A percentile compares a stretch with the other conserved stretches of the same genome.
Evolutionary conservation across 768 basidiomycete species (phyloP).

Genomic region (Naganishia friedmannii): DNA sequence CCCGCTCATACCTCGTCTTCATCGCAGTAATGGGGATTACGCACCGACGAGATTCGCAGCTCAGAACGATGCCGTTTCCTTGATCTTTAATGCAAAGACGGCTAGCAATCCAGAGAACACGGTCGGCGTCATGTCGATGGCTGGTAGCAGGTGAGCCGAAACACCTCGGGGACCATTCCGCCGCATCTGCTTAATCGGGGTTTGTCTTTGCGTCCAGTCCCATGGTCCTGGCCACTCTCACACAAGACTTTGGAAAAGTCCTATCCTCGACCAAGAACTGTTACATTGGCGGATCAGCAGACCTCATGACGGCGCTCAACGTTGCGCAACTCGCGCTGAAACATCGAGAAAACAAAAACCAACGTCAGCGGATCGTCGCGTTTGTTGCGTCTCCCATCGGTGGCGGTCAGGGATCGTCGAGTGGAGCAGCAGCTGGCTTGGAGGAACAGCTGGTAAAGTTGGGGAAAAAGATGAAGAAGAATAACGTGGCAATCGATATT

Average conservation of each 20-base stretch:
- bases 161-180: no score
- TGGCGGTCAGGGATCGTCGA: background rate
- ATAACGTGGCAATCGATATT: slow-evolving; percentile 93
- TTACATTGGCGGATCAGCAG: slow-evolving; percentile 75
- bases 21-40: slow-evolving; percentile 45
- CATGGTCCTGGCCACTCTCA: slow-evolving; percentile 92
- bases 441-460: slow-evolving; percentile 79
- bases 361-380: slow-evolving; percentile 90
- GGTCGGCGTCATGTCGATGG: slow-evolving; percentile 97
- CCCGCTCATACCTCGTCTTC: background rate
- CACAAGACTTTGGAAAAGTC: slow-evolving; percentile 90
- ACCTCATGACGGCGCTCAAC: slow-evolving; percentile 84
- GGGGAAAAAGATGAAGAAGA: slow-evolving; percentile 98
- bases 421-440: background rate
- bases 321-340: slow-evolving; percentile 95
- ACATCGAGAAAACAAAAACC: slow-evolving; percentile 96
- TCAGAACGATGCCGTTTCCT: slow-evolving; percentile 84
- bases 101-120: slow-evolving; percentile 96
- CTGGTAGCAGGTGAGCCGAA: slow-evolving; percentile 82
- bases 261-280: slow-evolving; percentile 68
- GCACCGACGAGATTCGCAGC: slow-evolving; percentile 68
- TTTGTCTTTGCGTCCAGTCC: slow-evolving; percentile 67
- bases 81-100: slow-evolving; percentile 86
- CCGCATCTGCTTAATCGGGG: no score
- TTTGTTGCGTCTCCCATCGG: slow-evolving; percentile 77